Evolutionary conservation across 106 monocot genomes (phyloP), one percentile per base, ranked within the genome.

Genomic region (Acorus calamus): DNA sequence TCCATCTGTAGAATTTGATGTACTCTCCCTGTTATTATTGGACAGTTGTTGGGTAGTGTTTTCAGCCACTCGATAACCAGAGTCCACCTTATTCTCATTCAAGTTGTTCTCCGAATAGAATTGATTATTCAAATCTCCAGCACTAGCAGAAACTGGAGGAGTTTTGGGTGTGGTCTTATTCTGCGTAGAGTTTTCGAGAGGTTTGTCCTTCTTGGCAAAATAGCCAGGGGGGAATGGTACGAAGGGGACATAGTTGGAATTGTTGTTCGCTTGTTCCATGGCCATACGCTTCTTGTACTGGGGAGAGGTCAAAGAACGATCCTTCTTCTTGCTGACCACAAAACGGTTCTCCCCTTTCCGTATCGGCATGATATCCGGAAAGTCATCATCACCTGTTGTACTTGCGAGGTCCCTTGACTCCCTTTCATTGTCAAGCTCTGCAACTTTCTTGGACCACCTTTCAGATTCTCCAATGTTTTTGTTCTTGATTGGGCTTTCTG

Each of bases 161-260:
- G 67, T 4, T 42, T 59, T 10, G 9, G 59, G 2, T 45, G 68
- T 28, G 28, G 28, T 75, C 46, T 43, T 54, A 11, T 51, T 44
- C 44, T 49, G 44, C 52, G 67, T 8, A 11, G 62, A 46, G 73
- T 28, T 44, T 70, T 82, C 82, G 44, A 71, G 42, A 44, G 80
- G 76, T 14, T 73, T 82, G 41, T 78, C 85, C 69, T 91, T 88
- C 63, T 86, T 98, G 3, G 92, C 88, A 77, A 98, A 98, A 61
- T 92, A 98, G 63, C 67, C 92, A 0, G 91, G 92, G 9, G 98
- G 98, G 53, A 98, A 92, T 14, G 98, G 98, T 2, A 92, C 92
- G 68, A 98, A 98, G 2, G 98, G 98, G n/a, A 98, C 81, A 60
- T 83, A 92, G 60, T 83, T 73, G 11, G 80, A 74, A 56, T 69